These are phyloP conservation scores for Nicotiana tabacum DNA, from an alignment of 257 asterid species.

Conservation along the genomic window DNA sequence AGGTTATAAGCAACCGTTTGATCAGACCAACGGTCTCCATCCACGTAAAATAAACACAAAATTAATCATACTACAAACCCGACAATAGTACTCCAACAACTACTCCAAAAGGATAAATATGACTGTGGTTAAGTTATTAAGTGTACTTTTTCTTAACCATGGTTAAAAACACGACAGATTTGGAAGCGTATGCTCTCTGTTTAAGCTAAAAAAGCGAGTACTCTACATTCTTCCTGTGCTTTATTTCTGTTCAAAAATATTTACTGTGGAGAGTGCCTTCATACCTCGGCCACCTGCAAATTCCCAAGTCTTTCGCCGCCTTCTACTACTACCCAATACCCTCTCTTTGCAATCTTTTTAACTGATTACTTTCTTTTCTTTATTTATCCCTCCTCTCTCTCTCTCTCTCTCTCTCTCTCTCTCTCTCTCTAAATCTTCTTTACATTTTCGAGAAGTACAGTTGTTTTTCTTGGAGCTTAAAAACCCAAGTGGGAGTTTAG, in stretches of 20 bases:
- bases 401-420: no score
- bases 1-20: not conserved
- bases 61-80: not conserved
- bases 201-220: not conserved
- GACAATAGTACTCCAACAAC: constrained; percentile 3
- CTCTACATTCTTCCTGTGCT: not conserved
- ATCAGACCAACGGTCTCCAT: not conserved
- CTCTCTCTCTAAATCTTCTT: not conserved
- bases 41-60: not conserved
- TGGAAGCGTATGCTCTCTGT: not conserved
- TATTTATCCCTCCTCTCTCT: no score
- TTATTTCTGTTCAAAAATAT: not conserved
- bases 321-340: constrained; percentile 19
- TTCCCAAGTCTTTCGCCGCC: constrained; percentile 41
- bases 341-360: not conserved
- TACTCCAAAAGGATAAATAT: not conserved
- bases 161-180: constrained; percentile 2
- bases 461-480: constrained; percentile 42
- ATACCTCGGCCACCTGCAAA: constrained; percentile 27
- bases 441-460: constrained; percentile 23
- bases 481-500: constrained; percentile 32
- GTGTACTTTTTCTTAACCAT: constrained; percentile 5
- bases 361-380: not conserved
- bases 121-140: constrained; percentile 9
- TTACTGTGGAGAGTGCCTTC: not conserved